Conservation (phyloP, 805 yeast genomes). For the Candida vartiovaarae region DNA sequence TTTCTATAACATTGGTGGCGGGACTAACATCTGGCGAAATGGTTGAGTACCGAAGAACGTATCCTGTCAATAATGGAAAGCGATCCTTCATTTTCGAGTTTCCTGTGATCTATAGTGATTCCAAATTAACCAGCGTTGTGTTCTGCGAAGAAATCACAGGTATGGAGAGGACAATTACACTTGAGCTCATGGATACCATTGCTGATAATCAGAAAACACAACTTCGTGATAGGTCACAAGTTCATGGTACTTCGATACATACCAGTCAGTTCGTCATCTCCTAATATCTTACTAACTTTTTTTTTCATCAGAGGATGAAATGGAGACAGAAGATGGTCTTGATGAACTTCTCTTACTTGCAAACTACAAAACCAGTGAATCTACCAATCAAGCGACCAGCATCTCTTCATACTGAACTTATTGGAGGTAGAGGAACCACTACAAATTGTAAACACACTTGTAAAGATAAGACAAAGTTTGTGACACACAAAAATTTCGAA, state of each 20-base stretch:
- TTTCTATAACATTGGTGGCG: slow-evolving; percentile 27
- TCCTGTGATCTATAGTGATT: slow-evolving; percentile 13
- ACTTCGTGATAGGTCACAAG: background rate
- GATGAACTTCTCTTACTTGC: slow-evolving; percentile 25
- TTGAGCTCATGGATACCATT: slow-evolving; percentile 6
- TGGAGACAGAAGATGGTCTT: slow-evolving; percentile 21
- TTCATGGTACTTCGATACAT: background rate
- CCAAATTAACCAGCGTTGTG: slow-evolving; percentile 24
- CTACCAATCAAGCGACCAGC: too few relatives aligned
- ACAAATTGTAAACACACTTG: slow-evolving; percentile 38
- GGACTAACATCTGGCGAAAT: slow-evolving; percentile 28
- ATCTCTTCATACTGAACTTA: background rate
- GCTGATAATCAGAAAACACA: background rate
- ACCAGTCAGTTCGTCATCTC: background rate
- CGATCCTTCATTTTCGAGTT: slow-evolving; percentile 25
- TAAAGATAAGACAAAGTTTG: slow-evolving; percentile 26
- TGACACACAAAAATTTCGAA: background rate
- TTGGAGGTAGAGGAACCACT: slow-evolving; percentile 21
- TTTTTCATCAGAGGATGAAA: slow-evolving; percentile 12
- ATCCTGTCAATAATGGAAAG: slow-evolving; percentile 19
- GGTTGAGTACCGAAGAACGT: slow-evolving; percentile 39
- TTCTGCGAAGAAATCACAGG: slow-evolving; percentile 36
- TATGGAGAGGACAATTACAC: slow-evolving; percentile 9
- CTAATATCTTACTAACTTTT: slow-evolving; percentile 7
- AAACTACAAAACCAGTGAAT: background rate